These are phyloP conservation scores for Penicillium sp. DNA, from an alignment of 2,329 filamentous ascomycete species.

Conservation along the genomic window DNA sequence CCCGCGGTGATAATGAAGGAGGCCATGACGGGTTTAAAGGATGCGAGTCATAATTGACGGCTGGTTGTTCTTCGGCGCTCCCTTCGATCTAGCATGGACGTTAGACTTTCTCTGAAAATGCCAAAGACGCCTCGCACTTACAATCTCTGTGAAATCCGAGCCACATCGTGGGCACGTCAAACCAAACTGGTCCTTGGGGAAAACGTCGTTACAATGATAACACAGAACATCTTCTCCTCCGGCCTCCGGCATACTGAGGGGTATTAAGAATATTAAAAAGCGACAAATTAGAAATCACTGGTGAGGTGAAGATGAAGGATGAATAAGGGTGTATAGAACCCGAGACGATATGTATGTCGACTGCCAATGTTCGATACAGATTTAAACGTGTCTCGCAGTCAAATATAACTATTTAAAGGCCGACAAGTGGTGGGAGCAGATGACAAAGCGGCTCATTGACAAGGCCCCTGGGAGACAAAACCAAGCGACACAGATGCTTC, in stretches of 20 bases:
- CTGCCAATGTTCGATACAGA: background rate
- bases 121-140: slow-evolving; percentile 36
- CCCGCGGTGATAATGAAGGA: background rate
- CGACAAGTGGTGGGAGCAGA: background rate
- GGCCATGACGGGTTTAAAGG: background rate
- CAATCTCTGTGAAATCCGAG: slow-evolving; percentile 80
- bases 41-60: slow-evolving; percentile 20
- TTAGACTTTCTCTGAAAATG: background rate
- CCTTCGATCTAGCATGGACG: slow-evolving; percentile 27
- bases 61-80: slow-evolving; percentile 24
- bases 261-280: background rate
- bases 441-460: slow-evolving; percentile 7
- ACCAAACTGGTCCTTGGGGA: slow-evolving; percentile 67
- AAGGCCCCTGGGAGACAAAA: background rate
- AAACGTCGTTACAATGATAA: slow-evolving; percentile 75
- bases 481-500: background rate
- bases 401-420: background rate
- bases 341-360: background rate
- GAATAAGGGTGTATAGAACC: background rate
- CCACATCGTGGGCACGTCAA: slow-evolving; percentile 73
- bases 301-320: background rate
- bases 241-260: slow-evolving; percentile 30
- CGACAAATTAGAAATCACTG: background rate
- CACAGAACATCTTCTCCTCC: slow-evolving; percentile 75
- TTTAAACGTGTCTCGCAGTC: background rate